phyloP scores from a whole-genome alignment of 2,329 filamentous ascomycete genomes.

The Botrytis fabae region DNA sequence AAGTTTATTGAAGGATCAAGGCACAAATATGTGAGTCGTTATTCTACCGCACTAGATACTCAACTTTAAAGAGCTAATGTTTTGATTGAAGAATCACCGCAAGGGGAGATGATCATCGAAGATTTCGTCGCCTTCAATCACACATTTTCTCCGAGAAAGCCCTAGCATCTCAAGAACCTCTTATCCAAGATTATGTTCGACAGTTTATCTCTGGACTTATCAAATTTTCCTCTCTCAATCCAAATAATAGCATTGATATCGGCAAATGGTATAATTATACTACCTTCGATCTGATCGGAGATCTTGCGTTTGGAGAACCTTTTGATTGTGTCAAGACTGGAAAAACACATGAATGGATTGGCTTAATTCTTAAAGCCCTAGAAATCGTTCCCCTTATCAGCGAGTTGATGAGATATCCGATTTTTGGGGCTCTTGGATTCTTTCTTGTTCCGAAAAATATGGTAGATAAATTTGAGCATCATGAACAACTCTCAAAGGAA shows the following conservation, averaged over 20 bases:
- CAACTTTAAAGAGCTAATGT: background rate
- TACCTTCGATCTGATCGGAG: constrained; percentile 45
- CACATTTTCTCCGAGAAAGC: constrained; percentile 41
- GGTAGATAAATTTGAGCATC: accelerated
- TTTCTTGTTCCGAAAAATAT: background rate
- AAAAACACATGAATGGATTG: constrained; percentile 10
- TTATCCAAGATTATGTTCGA: constrained; percentile 17
- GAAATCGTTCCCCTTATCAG: background rate
- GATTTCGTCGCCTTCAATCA: constrained; percentile 37
- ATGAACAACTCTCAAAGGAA: background rate
- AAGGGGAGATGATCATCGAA: constrained; percentile 32
- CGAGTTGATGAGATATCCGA: background rate
- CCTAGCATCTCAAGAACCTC: constrained; percentile 38
- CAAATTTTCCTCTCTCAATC: constrained; percentile 9
- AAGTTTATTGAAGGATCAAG: accelerated
- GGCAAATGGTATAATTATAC: constrained; percentile 42
- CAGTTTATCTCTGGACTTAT: constrained; percentile 15
- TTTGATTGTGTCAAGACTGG: constrained; percentile 40
- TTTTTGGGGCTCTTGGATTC: background rate
- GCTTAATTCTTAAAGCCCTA: background rate
- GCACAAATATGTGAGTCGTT: background rate
- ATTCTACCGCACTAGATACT: background rate
- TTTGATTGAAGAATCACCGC: background rate
- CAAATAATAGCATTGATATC: constrained; percentile 25
- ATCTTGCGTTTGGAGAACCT: constrained; percentile 48